Percentiles rank a stretch among this genome's conserved stretches.
Conservation (phyloP, 805 yeast species). For the Tetrapisispora taiwanensis region DNA sequence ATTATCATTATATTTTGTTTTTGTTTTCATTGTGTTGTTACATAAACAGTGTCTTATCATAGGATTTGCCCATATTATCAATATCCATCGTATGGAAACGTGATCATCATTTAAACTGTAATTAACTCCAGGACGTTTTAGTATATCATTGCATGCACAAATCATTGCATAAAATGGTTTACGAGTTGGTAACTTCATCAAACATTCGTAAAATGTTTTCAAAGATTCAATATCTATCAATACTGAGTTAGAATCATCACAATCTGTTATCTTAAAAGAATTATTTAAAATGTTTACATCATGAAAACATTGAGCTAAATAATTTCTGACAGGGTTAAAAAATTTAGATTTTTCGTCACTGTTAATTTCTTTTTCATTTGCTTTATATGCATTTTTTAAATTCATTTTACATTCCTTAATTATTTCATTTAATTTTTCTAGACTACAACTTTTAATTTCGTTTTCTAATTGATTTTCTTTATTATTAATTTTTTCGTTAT, state of each 20-base stretch:
- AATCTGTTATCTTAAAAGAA: constrained; percentile 35
- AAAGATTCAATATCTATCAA: constrained; percentile 40
- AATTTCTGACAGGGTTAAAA: constrained; percentile 42
- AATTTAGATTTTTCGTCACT: constrained; percentile 16
- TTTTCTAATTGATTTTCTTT: background rate
- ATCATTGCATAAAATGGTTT: constrained; percentile 51
- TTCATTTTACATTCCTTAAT: constrained; percentile 4
- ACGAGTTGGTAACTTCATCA: constrained; percentile 47
- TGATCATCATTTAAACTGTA: constrained; percentile 4
- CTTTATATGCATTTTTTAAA: background rate
- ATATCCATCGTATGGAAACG: constrained; percentile 42
- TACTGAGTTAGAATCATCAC: constrained; percentile 10
- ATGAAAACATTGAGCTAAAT: constrained; percentile 40
- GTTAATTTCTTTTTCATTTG: constrained; percentile 3
- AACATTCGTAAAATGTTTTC: constrained; percentile 34
- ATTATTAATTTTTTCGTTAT: background rate
- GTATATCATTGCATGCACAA: constrained; percentile 38
- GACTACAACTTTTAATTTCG: constrained; percentile 2
- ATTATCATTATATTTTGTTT: constrained; percentile 9
- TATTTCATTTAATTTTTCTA: constrained; percentile 4
- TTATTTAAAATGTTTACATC: constrained; percentile 38
- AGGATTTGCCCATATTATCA: constrained; percentile 64
- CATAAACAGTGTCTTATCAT: constrained; percentile 38
- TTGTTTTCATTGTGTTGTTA: constrained; percentile 3
- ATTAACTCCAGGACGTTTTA: constrained; percentile 41